phyloP scores from a whole-genome alignment of 257 asterid species.

The Verbascum thapsus region DNA sequence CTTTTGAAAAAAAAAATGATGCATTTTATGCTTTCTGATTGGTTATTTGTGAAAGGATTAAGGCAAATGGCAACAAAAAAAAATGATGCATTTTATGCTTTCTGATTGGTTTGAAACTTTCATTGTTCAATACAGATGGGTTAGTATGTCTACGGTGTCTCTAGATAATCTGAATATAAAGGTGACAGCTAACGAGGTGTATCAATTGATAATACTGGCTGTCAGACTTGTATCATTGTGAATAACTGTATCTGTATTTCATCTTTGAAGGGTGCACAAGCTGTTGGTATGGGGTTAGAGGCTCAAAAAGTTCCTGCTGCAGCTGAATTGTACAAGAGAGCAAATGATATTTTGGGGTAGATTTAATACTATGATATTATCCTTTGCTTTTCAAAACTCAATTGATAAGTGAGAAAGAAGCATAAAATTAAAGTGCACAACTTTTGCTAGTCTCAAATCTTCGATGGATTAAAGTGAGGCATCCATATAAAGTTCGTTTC shows the following conservation, averaged over 20 bases:
- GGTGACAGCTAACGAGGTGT: constrained; percentile 10
- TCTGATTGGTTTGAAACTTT: constrained; percentile 1
- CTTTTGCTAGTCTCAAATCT: constrained; percentile 21
- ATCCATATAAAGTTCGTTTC: not conserved
- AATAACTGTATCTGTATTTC: constrained; percentile 27
- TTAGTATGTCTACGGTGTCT: constrained; percentile 8
- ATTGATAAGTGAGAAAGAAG: not conserved
- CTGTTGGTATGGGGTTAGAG: constrained; percentile 95
- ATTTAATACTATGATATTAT: constrained; percentile 8
- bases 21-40: not conserved
- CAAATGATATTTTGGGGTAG: constrained; percentile 90
- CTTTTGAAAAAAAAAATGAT: not conserved
- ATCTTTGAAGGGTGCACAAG: constrained; percentile 86
- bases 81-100: not conserved
- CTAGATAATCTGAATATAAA: constrained; percentile 17
- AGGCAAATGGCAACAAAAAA: constrained; percentile 8
- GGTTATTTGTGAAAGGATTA: not conserved
- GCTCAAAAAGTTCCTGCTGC: constrained; percentile 97
- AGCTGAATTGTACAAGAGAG: constrained; percentile 77
- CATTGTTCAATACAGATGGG: not conserved
- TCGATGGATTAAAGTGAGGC: constrained; percentile 2
- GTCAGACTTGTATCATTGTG: not conserved
- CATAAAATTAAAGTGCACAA: not conserved
- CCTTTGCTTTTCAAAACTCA: not conserved
- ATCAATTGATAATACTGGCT: constrained; percentile 1